Base-by-base conservation (phyloP, 352 stramenopile species). In the Pythium sukuiense region DNA sequence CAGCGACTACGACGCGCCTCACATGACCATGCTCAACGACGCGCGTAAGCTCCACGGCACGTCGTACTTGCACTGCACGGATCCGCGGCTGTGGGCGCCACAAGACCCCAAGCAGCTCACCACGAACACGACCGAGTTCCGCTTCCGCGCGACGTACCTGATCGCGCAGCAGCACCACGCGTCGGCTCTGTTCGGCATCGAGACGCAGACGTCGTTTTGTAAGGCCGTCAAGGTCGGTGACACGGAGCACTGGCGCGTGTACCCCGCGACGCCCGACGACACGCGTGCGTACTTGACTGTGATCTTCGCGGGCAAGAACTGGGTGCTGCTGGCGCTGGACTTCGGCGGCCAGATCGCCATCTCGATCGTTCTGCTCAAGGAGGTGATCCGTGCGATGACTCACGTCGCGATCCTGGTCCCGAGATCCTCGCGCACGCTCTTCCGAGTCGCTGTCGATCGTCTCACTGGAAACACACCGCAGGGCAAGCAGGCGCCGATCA, bases 111-210 rank as follows among this genome's bases (percentile, higher is more conserved):
- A 29, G 0, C 2, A 33, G 4, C 59, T 45, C 4, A 32, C 20
- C 37, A 52, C 49, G 13, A 67, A 67, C 46, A 32, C 32, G 2
- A 41, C 61, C 9, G 46, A 60, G 16, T 73, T 73, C 60, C 18
- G 37, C 6, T 73, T 73, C 41, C 61, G 62, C 16, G 50, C 67
- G 3, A 61, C 58, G 56, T 73, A 70, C 46, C 41, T 73, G 13
- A 64, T 73, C 48, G 67, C 62, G 4, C 67, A 73, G 35, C 67
- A 73, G 35, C 67, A 70, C 37, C 57, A 60, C 32, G 48, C 67
- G 32, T 61, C 56, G 32, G 61, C 57, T 4, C 54, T 59, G 37
- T 70, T 60, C 46, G 61, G 67, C 16, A 48, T 73, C 37, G 67
- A 70, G 50, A 63, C 39, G 20, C 67, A 73, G 41, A 46, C 57